These are phyloP conservation scores for Nitzschia inconspicua DNA, from an alignment of 108 stramenopile species.

Conservation along the genomic window DNA sequence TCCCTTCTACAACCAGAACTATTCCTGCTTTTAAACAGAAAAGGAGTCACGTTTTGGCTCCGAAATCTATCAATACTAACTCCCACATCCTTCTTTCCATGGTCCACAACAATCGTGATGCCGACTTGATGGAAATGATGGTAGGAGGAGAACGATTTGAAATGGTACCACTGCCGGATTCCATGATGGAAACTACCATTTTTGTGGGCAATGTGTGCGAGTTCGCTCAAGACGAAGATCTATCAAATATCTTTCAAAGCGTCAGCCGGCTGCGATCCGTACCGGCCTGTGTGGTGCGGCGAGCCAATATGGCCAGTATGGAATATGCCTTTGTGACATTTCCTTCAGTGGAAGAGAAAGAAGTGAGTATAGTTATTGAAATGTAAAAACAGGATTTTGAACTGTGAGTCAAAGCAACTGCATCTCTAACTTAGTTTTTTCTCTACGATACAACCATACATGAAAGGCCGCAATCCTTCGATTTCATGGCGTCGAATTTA, in stretches of 20 bases:
- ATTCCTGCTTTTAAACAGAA: too few relatives aligned
- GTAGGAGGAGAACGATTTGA: constrained; percentile 72
- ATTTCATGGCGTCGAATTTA: constrained; percentile 56
- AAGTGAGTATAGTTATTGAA: constrained; percentile 34
- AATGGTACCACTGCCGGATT: constrained; percentile 76
- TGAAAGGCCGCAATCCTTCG: constrained; percentile 58
- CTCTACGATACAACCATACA: not conserved
- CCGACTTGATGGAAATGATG: constrained; percentile 61
- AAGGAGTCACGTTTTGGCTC: too few relatives aligned
- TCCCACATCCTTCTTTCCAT: too few relatives aligned
- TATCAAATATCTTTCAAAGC: constrained; percentile 59
- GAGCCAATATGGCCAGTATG: constrained; percentile 57
- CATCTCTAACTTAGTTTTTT: not conserved
- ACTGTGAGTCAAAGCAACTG: not conserved
- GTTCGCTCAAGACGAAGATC: constrained; percentile 72
- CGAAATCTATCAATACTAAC: too few relatives aligned
- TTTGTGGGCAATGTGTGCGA: constrained; percentile 81
- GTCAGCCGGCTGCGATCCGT: constrained; percentile 53
- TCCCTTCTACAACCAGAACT: too few relatives aligned
- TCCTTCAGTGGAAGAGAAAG: constrained; percentile 58
- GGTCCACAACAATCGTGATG: constrained; percentile 22
- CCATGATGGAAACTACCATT: constrained; percentile 72
- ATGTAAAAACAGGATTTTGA: not conserved
- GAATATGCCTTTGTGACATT: constrained; percentile 69
- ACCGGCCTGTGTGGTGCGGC: constrained; percentile 77